Evolutionary conservation across 768 basidiomycete species (phyloP).

Genomic region (Steccherinum ochraceum): DNA sequence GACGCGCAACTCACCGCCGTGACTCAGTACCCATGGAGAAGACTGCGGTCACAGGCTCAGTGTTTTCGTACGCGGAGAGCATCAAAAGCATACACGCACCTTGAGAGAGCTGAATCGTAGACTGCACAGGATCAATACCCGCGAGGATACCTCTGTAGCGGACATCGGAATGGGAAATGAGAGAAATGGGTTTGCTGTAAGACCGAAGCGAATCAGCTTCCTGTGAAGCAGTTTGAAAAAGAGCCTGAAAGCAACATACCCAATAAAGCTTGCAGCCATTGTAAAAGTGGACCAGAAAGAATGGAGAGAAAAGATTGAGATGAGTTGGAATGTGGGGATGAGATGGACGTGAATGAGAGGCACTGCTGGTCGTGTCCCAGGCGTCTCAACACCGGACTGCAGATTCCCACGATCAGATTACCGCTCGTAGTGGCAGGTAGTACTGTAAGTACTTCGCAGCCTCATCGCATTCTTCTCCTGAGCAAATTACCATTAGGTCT

Average conservation of each 20-base stretch:
- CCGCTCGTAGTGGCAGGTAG: too few relatives aligned
- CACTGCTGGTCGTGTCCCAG: background rate
- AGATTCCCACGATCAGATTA: background rate
- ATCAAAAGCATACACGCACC: slow-evolving; percentile 36
- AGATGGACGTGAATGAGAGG: slow-evolving; percentile 10
- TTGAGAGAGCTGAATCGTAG: slow-evolving; percentile 85
- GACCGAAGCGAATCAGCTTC: slow-evolving; percentile 11
- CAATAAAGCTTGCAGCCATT: slow-evolving; percentile 76
- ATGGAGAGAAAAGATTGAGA: slow-evolving; percentile 6
- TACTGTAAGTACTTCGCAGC: too few relatives aligned
- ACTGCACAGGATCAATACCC: slow-evolving; percentile 79
- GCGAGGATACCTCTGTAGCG: slow-evolving; percentile 85
- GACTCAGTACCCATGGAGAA: slow-evolving; percentile 88
- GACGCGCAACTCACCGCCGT: slow-evolving; percentile 50
- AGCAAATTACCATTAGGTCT: too few relatives aligned
- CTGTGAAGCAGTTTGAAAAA: background rate
- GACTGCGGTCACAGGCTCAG: slow-evolving; percentile 30
- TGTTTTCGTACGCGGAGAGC: background rate
- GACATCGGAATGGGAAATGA: slow-evolving; percentile 88
- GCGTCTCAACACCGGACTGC: background rate
- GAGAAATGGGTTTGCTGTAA: slow-evolving; percentile 76
- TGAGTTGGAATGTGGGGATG: background rate
- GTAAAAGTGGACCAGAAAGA: slow-evolving; percentile 5
- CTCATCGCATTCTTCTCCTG: too few relatives aligned
- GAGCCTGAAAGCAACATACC: slow-evolving; percentile 33